Evolutionary conservation across 805 yeast genomes (phyloP), one percentile per base, ranked within the genome.

Genomic region (Saccharomycopsis microspora): DNA sequence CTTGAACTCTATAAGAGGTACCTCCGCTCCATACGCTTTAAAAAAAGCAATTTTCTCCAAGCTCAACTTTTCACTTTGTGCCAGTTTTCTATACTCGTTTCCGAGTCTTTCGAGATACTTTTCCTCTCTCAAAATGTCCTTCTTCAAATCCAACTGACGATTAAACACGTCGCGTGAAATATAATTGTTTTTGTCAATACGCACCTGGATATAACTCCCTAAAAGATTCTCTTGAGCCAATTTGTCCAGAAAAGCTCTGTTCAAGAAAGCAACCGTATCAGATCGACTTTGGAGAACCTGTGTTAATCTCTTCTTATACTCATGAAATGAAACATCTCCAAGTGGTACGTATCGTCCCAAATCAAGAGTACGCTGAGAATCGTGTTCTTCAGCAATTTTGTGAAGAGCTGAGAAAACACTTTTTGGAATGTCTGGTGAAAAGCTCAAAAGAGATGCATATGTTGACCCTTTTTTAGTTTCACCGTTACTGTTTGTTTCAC

Each of bases 151-250:
- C 30, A 51, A 39, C 41, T 51, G 45, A 10, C 46, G 31, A 7
- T 37, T 43, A 34, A 46, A 48, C 10, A 51, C 11, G 30, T 35
- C 46, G 32, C 41, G 45, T 4, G 46, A 41, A 29, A 42, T 39
- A 28, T 10, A 43, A 35, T 49, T 45, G 34, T 51, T 51, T 39
- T 49, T 51, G 27, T 51, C 54, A 7, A 49, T 49, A 11, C 39
- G 11, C 11, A 41, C 9, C 30, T 51, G 54, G 5, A 49, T 9
- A 29, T 28, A 32, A 37, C 49, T 46, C 10, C 54, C 54, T 6
- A 51, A 11, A 5, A 39, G 19, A 35, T 41, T 46, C 32, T 51
- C 52, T 10, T 41, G 32, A 5, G 28, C n/a, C 5, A 45, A 10
- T 28, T 44, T 41, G n/a, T 32, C 38, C 27, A 27, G 34, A 36